Evolutionary conservation across 768 basidiomycete species (phyloP), one percentile per base, ranked within the genome.

Genomic region (Coprinopsis cinerea): DNA sequence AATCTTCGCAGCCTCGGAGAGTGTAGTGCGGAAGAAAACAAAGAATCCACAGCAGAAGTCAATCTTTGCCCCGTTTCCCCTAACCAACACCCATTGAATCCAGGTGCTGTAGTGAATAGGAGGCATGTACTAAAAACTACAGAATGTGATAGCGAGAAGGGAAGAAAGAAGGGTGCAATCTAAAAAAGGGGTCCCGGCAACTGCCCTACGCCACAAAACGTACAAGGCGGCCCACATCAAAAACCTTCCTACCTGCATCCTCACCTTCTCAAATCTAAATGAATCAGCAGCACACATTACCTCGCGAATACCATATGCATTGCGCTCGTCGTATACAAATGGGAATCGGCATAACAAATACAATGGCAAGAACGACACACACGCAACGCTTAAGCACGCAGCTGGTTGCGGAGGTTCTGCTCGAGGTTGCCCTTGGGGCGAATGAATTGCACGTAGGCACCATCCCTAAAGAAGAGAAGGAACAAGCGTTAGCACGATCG

Each of bases 361-460:
- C n/a, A n/a, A n/a, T 54, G 22, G 55, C 46, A 53, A 49, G 49
- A 52, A 51, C 53, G 42, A 56, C 43, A 53, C 46, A 52, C 35
- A 55, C 46, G 52, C 56, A 53, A 17, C 46, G 50, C 51, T 72
- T 71, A 90, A 49, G 87, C 90, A 62, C 77, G 79, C 56, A 90
- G 81, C 66, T 89, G 91, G 56, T 80, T 84, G 53, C 85, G 82
- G 48, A 96, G 76, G 77, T 96, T 95, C 63, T 76, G 59, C 74
- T 92, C 86, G 52, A 95, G 77, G 47, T 81, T 79, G 53, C 93
- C 93, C 76, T 84, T 88, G 52, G 88, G 85, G 58, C 85, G 80
- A 70, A 96, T 92, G 73, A 87, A 95, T 70, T 94, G 85, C 44
- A 96, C 87, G 67, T 96, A 96, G 9, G 92, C 90, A 56, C 94